Conservation (phyloP, 768 basidiomycete genomes). For the Tricholoma hemisulphureum region DNA sequence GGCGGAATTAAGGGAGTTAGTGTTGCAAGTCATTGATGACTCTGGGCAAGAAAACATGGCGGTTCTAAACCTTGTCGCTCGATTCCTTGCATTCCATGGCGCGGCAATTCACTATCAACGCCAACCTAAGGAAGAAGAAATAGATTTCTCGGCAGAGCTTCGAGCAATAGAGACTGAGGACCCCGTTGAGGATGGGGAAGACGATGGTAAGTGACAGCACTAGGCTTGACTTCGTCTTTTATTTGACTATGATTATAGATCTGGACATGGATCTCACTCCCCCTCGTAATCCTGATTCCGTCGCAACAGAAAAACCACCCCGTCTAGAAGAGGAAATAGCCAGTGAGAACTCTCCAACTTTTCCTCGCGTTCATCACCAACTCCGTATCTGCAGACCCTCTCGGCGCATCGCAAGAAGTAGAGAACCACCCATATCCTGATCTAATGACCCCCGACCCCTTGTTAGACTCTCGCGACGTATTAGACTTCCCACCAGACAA, state of each 20-base stretch:
- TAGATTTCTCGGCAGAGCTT: constrained; percentile 2
- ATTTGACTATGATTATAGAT: neutral
- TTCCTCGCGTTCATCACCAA: neutral
- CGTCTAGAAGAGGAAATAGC: neutral
- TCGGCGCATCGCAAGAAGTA: neutral
- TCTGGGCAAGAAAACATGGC: constrained; percentile 1
- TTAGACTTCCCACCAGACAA: constrained; percentile 51
- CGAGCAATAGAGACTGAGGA: neutral
- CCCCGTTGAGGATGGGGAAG: constrained; percentile 3
- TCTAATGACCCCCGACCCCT: constrained; percentile 59
- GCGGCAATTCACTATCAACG: constrained; percentile 4
- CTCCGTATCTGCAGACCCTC: neutral
- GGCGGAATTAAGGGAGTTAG: neutral
- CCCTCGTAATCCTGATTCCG: neutral
- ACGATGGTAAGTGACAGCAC: neutral
- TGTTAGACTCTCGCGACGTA: constrained; percentile 61
- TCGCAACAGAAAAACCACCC: neutral
- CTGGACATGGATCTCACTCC: neutral
- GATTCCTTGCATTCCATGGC: constrained; percentile 5
- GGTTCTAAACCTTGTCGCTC: neutral
- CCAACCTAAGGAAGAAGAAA: neutral
- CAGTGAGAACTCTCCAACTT: neutral
- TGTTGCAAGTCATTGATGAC: neutral
- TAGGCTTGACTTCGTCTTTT: neutral
- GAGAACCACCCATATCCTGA: constrained; percentile 43